Base-by-base conservation (phyloP, 139 green algal genomes). In the Pseudopediastrum boryanum region DNA sequence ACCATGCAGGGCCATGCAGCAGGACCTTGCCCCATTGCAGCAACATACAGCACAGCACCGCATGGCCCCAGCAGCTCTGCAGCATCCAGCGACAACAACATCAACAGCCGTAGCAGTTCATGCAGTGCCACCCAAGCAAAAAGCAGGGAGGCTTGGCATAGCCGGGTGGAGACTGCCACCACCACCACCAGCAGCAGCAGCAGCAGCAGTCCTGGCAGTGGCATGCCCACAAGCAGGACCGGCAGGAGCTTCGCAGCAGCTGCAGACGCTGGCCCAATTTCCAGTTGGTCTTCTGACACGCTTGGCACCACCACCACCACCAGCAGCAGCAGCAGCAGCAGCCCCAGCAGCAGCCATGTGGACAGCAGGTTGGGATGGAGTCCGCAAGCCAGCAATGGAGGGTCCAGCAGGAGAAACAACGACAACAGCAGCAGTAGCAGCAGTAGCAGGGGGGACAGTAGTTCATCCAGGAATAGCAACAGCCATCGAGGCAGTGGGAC, bases 121-220 rank as follows among this genome's bases (percentile, higher is more conserved):
- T n/a, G 25, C 44, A 75, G 27, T 31, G 36, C 5, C 41, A 56
- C 39, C 41, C 38, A 41, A 31, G 9, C 21, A 27, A 27, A 27
- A 23, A 12, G 21, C 23, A 38, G 21, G 59, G 19, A 68, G 21
- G 19, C 19, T 27, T 50, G 62, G 62, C 62, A 44, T 43, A 43
- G 29, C 33, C 31, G 46, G 62, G 50, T 27, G n/a, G n/a, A n/a
- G n/a, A n/a, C 54, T 39, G 54, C 54, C 8, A 13, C n/a, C 54
- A 13, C 54, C 56, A 66, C 27, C 56, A 44, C 27, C 63, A 75
- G 43, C 42, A 75, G 43, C 4, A 27, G 68, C 68, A 74, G 65
- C 6, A 59, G 65, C 65, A 58, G 65, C 65, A 31, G 33, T 31
- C 12, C 52, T 10, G 35, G 25, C 21, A 65, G 48, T 51, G 42